A percentile compares a stretch with the other conserved stretches of the same genome.
phyloP scores from a whole-genome alignment of 2,329 filamentous ascomycete species.

The Alternaria tenuissima region DNA sequence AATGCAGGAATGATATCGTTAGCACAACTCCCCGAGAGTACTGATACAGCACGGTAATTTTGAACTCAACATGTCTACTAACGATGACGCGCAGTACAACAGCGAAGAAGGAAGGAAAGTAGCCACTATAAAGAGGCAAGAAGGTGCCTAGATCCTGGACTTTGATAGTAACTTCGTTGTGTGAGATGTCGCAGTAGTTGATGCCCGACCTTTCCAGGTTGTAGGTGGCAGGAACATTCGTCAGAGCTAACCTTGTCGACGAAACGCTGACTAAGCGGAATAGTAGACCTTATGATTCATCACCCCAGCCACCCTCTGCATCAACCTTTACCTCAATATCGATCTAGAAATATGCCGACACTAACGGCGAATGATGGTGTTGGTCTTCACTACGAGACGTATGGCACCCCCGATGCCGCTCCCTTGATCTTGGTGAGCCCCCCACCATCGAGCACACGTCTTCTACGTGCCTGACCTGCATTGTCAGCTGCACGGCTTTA shows the following conservation, averaged over 20 bases:
- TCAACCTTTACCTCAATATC: neutral
- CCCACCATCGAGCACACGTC: neutral
- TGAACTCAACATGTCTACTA: neutral
- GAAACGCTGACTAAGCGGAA: neutral
- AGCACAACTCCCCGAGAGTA: neutral
- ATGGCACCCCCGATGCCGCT: conserved; percentile 13
- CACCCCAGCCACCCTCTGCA: neutral
- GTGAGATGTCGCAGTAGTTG: neutral
- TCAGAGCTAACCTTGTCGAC: neutral
- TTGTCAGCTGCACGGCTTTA: conserved; percentile 39
- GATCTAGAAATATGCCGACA: conserved; percentile 17
- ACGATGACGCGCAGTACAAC: neutral
- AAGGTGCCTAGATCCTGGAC: neutral
- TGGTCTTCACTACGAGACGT: conserved; percentile 18
- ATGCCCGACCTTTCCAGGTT: neutral
- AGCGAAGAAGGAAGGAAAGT: neutral
- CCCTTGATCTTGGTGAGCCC: conserved; percentile 27
- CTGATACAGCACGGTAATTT: neutral
- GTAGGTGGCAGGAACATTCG: neutral
- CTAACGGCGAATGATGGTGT: conserved; percentile 29
- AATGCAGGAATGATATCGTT: neutral
- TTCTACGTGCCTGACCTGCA: neutral
- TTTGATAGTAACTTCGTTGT: neutral
- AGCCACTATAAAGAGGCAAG: neutral
- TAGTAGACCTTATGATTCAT: neutral